A percentile compares a stretch with the other conserved stretches of the same genome.
phyloP scores from a whole-genome alignment of 306 rosid genomes.

The Gillenia trifoliata region DNA sequence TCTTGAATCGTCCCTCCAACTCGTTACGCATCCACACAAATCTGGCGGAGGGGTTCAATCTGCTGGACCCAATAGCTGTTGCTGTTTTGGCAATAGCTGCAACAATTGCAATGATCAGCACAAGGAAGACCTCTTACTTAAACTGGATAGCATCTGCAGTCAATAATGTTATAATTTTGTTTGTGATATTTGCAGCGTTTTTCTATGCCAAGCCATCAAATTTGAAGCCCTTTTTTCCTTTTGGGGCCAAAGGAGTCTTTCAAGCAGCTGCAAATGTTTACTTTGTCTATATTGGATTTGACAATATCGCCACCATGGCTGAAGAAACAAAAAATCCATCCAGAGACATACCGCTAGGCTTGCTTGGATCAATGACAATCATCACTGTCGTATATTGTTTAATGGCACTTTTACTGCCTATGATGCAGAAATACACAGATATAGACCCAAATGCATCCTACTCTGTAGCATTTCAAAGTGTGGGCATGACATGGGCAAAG shows the following conservation, averaged over 20 bases:
- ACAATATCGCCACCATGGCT: slow-evolving; percentile 63
- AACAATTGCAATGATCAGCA: slow-evolving; percentile 51
- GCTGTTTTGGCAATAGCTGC: slow-evolving; percentile 35
- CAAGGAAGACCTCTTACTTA: slow-evolving; percentile 53
- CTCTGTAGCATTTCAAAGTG: slow-evolving; percentile 57
- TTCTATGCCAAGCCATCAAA: slow-evolving; percentile 46
- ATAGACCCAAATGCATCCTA: slow-evolving; percentile 58
- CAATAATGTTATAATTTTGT: slow-evolving; percentile 48
- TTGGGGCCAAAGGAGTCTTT: slow-evolving; percentile 52
- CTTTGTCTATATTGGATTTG: slow-evolving; percentile 78
- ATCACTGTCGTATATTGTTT: slow-evolving; percentile 64
- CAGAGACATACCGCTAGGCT: slow-evolving; percentile 62
- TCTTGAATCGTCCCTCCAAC: slow-evolving; percentile 43
- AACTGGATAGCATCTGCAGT: slow-evolving; percentile 72
- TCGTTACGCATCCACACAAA: slow-evolving; percentile 47
- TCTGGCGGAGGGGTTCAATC: slow-evolving; percentile 46
- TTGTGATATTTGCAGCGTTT: slow-evolving; percentile 56
- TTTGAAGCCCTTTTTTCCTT: slow-evolving; percentile 52
- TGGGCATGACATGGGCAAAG: slow-evolving; percentile 79
- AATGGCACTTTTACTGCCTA: slow-evolving; percentile 61
- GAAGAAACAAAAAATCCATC: slow-evolving; percentile 76
- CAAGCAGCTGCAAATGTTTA: slow-evolving; percentile 66
- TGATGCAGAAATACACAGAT: slow-evolving; percentile 73
- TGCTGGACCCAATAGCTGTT: slow-evolving; percentile 68
- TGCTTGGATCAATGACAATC: slow-evolving; percentile 66